Conservation (phyloP, 495 filamentous ascomycete genomes). For the Penicillium salamii region DNA sequence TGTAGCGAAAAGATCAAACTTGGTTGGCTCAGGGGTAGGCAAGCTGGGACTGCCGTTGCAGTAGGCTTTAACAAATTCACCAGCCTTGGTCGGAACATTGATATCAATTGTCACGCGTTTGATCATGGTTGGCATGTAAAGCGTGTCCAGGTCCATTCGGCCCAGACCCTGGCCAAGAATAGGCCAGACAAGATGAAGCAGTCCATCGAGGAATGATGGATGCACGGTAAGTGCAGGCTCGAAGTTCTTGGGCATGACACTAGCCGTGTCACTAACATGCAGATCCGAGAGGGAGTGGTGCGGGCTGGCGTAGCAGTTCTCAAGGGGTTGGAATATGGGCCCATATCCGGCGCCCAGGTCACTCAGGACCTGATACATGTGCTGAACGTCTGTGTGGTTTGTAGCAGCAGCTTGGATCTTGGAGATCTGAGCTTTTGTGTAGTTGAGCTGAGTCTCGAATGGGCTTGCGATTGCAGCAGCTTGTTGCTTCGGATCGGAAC, state of each 20-base stretch:
- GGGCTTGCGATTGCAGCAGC: constrained; percentile 11
- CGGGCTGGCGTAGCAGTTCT: constrained; percentile 21
- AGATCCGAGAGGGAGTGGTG: constrained; percentile 20
- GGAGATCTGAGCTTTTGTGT: constrained; percentile 10
- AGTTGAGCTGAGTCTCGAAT: constrained; percentile 9
- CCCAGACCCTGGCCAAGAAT: constrained; percentile 42
- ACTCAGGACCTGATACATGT: constrained; percentile 24
- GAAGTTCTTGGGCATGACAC: constrained; percentile 25
- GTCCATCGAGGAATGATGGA: constrained; percentile 26
- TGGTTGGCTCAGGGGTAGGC: constrained; percentile 24
- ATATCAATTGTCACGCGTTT: constrained; percentile 26
- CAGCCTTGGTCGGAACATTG: constrained; percentile 20
- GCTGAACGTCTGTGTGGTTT: constrained; percentile 16
- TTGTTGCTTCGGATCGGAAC: constrained; percentile 16
- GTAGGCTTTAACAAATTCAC: constrained; percentile 29
- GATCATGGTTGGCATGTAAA: constrained; percentile 45
- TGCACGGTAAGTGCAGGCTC: constrained; percentile 26
- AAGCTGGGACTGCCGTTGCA: constrained; percentile 29
- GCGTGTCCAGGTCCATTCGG: constrained; percentile 31
- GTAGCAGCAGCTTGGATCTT: constrained; percentile 10
- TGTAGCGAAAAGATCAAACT: constrained; percentile 34
- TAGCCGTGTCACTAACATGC: constrained; percentile 22
- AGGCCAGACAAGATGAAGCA: constrained; percentile 34
- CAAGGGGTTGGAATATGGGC: constrained; percentile 19
- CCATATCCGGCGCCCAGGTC: constrained; percentile 25